Base-by-base conservation (phyloP, 371 early-diverging fungal species). In the Mucor velutinosus region DNA sequence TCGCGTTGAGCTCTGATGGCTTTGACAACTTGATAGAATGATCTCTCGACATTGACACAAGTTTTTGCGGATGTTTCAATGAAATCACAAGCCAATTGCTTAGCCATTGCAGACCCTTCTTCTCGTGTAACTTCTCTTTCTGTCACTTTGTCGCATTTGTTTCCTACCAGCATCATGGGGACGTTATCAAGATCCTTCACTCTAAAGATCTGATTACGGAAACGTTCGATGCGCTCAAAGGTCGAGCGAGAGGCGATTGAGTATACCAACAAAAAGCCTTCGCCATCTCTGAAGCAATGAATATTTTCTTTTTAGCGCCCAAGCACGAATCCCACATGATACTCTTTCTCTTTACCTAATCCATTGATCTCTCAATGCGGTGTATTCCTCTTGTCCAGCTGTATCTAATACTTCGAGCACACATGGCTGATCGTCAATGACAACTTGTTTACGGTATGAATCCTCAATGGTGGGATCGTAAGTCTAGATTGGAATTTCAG, bases 321-420 rank as follows among this genome's bases (percentile, higher is more conserved):
- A 35, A 12, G 30, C 7, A 8, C 17, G 1, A 1, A 15, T 0
- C 41, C 29, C 39, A 39, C 15, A 55, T 30, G 19, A 3, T 6
- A 53, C 1, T 10, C 17, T 41, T 41, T 47, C 51, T 23, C 0
- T 23, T 59, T 75, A 78, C 78, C 78, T 87, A 70, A 97, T 96
- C 95, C 95, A 97, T 81, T 96, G 96, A 77, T 97, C 97, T 70
- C 97, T 89, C 55, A 97, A 86, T 7, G 90, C 92, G 5, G 91
- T 91, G 69, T 92, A 92, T 79, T 92, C 93, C 75, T 91, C 93
- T 79, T 95, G 94, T 10, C 95, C 96, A 47, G 96, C 95, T 25
- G 95, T 94, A 79, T 95, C 96, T 29, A 94, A 83, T n/a, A 95
- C 92, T 76, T 95, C 95, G n/a, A 95, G 80, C n/a, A 94, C 88